These are phyloP conservation scores for Sclerotinia borealis DNA, from an alignment of 2,329 filamentous ascomycete genomes.

Conservation along the genomic window DNA sequence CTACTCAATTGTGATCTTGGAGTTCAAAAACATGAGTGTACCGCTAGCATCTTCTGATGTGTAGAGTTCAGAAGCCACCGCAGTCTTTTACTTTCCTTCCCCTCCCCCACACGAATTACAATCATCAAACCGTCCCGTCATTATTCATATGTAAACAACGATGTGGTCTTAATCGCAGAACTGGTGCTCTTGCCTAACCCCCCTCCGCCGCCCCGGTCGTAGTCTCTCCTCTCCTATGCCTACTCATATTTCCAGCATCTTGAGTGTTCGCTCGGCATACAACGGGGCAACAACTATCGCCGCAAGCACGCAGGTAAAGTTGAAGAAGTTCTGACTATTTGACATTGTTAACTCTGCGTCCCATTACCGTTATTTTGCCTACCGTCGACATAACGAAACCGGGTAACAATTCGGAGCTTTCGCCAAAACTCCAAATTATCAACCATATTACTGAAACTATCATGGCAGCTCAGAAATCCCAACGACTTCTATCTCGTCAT, in stretches of 20 bases:
- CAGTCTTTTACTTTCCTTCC: neutral
- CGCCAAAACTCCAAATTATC: neutral
- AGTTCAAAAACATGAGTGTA: neutral
- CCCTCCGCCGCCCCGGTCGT: no score
- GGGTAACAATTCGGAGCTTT: neutral
- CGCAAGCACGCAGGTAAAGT: neutral
- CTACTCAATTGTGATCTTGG: neutral
- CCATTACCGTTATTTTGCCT: neutral
- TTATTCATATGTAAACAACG: neutral
- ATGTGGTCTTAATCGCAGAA: neutral
- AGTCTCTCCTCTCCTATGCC: neutral
- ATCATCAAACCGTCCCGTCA: neutral
- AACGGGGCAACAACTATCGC: neutral
- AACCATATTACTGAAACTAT: no score
- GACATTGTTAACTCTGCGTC: neutral
- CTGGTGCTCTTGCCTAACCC: neutral
- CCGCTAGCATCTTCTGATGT: neutral
- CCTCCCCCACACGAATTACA: neutral
- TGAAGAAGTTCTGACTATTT: no score
- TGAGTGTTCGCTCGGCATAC: neutral
- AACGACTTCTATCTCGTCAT: neutral
- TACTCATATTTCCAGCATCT: neutral
- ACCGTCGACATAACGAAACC: neutral
- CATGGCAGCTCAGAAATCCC: neutral
- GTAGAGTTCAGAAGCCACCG: neutral